These are phyloP conservation scores for Sedum album DNA, from an alignment of 164 flowering plant genomes.

Conservation along the genomic window DNA sequence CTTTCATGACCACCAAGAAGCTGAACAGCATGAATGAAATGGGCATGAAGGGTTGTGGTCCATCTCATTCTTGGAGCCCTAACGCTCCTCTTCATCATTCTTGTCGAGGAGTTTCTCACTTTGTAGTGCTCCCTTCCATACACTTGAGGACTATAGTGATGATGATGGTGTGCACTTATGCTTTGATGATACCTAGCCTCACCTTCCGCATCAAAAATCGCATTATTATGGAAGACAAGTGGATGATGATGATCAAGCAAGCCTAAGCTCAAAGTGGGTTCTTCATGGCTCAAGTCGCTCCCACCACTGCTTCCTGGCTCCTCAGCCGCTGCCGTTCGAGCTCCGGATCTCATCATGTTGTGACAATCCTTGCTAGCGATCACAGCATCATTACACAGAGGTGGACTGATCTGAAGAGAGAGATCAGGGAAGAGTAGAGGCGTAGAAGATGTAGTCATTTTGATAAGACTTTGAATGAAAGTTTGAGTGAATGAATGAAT, in stretches of 20 bases:
- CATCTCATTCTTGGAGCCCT: constrained; percentile 98
- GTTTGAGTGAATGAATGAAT: neutral
- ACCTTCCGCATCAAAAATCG: neutral
- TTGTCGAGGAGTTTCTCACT: neutral
- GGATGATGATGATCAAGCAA: constrained; percentile 20
- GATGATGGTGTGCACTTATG: constrained; percentile 9
- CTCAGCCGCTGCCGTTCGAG: constrained; percentile 14
- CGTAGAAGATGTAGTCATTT: constrained; percentile 38
- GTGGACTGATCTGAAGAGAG: constrained; percentile 4
- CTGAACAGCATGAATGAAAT: constrained; percentile 92
- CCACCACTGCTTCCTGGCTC: constrained; percentile 55
- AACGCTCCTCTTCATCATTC: constrained; percentile 53
- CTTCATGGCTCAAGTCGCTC: constrained; percentile 63
- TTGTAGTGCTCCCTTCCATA: constrained; percentile 3
- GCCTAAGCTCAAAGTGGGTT: constrained; percentile 56
- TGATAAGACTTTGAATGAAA: constrained; percentile 52
- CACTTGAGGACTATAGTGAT: constrained; percentile 28
- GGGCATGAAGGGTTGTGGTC: constrained; percentile 58
- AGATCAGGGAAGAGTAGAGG: constrained; percentile 11
- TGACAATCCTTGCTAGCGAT: neutral
- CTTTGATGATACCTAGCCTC: constrained; percentile 1
- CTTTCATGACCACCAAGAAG: constrained; percentile 98
- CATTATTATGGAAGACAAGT: neutral
- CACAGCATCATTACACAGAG: constrained; percentile 22
- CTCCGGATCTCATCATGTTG: neutral